A percentile compares a stretch with the other conserved stretches of the same genome.
These are phyloP conservation scores for Corynascus novoguineensis DNA, from an alignment of 495 filamentous ascomycete species.

Conservation along the genomic window DNA sequence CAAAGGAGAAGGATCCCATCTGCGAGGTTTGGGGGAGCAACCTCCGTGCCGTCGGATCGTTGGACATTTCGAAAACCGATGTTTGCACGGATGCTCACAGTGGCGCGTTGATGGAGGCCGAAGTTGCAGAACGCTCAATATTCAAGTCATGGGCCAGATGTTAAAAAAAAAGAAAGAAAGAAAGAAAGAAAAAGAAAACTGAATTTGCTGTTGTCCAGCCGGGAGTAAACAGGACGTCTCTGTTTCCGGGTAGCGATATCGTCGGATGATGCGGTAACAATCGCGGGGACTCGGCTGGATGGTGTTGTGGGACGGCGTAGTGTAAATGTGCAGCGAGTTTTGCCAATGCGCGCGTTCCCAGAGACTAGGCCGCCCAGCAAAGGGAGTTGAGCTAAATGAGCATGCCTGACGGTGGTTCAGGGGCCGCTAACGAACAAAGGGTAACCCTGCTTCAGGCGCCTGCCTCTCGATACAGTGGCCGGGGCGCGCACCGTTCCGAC, in stretches of 20 bases:
- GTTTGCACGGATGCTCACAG: conserved; percentile 23
- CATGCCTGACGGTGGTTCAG: conserved; percentile 4
- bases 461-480: conserved; percentile 20
- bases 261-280: conserved; percentile 10
- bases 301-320: conserved; percentile 9
- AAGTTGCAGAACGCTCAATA: conserved; percentile 14
- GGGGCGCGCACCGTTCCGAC: conserved; percentile 10
- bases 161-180: no score
- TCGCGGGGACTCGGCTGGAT: conserved; percentile 12
- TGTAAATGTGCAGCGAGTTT: conserved; percentile 27
- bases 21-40: conserved; percentile 53
- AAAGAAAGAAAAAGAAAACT: no score
- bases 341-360: conserved; percentile 18
- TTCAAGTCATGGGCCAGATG: conserved; percentile 17
- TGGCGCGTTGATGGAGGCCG: conserved; percentile 16
- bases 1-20: conserved; percentile 57
- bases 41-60: conserved; percentile 49
- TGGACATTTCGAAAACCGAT: conserved; percentile 37
- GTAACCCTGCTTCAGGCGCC: conserved; percentile 21
- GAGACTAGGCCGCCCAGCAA: conserved; percentile 7
- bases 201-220: background rate
- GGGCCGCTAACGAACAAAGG: conserved; percentile 17
- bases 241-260: background rate
- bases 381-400: conserved; percentile 17
- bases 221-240: background rate